Percentiles rank a stretch among this genome's conserved stretches.
These are phyloP conservation scores for Lactarius sp. DNA, from an alignment of 768 basidiomycete genomes.

Conservation along the genomic window DNA sequence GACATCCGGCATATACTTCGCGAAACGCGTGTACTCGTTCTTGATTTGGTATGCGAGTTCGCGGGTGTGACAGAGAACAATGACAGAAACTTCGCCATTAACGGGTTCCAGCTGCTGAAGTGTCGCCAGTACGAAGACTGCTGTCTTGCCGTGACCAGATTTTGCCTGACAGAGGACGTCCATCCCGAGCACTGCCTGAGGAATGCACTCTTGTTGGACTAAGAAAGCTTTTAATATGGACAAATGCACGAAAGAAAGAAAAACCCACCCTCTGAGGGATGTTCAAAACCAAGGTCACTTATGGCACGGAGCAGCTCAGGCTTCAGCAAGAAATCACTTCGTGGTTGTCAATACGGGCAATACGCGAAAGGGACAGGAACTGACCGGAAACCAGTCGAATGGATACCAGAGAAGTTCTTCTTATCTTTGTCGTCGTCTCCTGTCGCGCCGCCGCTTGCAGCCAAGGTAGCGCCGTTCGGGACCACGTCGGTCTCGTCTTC, in stretches of 20 bases:
- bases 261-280: constrained; percentile 91
- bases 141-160: constrained; percentile 98
- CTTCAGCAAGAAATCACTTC: constrained; percentile 95
- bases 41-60: constrained; percentile 99
- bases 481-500: constrained; percentile 85
- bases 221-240: constrained; percentile 3
- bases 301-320: constrained; percentile 96
- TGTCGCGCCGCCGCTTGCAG: constrained; percentile 44
- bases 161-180: constrained; percentile 99
- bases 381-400: constrained; percentile 98
- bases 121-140: constrained; percentile 96
- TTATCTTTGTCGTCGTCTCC: constrained; percentile 69
- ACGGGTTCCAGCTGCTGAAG: constrained; percentile 98
- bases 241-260: background rate
- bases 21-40: constrained; percentile 98
- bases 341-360: constrained; percentile 18
- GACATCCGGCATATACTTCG: constrained; percentile 99
- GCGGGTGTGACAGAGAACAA: constrained; percentile 98
- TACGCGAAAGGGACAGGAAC: constrained; percentile 27
- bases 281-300: constrained; percentile 99
- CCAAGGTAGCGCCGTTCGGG: constrained; percentile 50
- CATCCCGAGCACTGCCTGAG: constrained; percentile 98
- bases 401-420: constrained; percentile 99
- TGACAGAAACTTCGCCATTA: constrained; percentile 94
- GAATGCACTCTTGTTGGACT: constrained; percentile 99